Evolutionary conservation across 192 early-diverging fungal species (phyloP), one percentile per base, ranked within the genome.

Genomic region (Entrophospora sp.): DNA sequence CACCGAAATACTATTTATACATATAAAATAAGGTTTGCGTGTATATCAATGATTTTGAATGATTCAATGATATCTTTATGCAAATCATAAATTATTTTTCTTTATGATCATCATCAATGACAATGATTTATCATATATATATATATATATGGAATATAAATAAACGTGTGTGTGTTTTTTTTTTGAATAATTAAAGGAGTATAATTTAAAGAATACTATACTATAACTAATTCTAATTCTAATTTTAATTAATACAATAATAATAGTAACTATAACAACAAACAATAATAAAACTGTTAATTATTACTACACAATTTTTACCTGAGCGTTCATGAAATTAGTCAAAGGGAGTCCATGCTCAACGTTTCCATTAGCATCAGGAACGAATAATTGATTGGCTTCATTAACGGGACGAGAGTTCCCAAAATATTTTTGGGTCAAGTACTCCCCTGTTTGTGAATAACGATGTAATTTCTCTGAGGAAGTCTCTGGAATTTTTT

Each of bases 251-350:
- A n/a, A n/a, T n/a, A n/a, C n/a, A n/a, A 35, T 67, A 37, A 67
- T 43, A 25, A 57, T 40, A 6, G 28, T 25, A 35, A 28, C n/a
- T 27, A 31, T 10, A 28, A 31, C 6, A 20, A 32, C 5, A 24
- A 45, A 45, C 31, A 42, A 31, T 36, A 22, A 6, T 12, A 58
- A 4, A 28, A 64, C 22, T 28, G 25, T 43, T 52, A 44, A 5
- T 67, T 20, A 4, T 34, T 8, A 20, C 27, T 34, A 37, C 34
- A 30, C 30, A 24, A 1, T 16, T 2, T 18, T 71, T 69, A 82
- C 82, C 73, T 91, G 89, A 3, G 94, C 96, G 64, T 98, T 96
- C 92, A 91, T 88, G 72, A 85, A 94, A 81, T 95, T 90, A 36
- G 90, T 87, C 20, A 93, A 79, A 27, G 93, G 92, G 38, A 92